These are phyloP conservation scores for Lyophyllum shimeji DNA, from an alignment of 768 basidiomycete genomes.

Conservation along the genomic window DNA sequence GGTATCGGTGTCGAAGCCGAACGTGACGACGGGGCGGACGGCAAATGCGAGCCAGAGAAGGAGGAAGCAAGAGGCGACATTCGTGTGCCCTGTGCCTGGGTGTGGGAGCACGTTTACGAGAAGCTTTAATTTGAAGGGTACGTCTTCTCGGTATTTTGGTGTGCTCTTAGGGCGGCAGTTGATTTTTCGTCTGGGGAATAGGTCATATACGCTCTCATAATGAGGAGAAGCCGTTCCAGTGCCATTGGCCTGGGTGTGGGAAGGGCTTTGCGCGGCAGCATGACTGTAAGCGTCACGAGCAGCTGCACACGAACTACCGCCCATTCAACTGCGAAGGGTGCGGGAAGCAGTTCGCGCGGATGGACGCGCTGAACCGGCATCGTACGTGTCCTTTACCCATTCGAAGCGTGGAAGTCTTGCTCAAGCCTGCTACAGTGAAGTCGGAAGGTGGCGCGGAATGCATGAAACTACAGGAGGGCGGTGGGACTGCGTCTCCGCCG, in stretches of 20 bases:
- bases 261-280: slow-evolving; percentile 95
- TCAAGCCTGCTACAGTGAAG: too few relatives aligned
- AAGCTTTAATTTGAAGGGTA: slow-evolving; percentile 92
- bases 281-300: slow-evolving; percentile 96
- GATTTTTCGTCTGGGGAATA: slow-evolving; percentile 19
- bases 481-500: slow-evolving; percentile 8
- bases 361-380: slow-evolving; percentile 95
- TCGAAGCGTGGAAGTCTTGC: too few relatives aligned
- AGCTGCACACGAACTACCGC: slow-evolving; percentile 88
- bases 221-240: slow-evolving; percentile 93
- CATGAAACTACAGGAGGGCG: slow-evolving; percentile 37
- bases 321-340: slow-evolving; percentile 95
- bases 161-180: not conserved
- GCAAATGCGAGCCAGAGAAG: slow-evolving; percentile 83
- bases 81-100: slow-evolving; percentile 77
- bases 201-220: slow-evolving; percentile 95
- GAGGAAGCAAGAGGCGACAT: slow-evolving; percentile 86
- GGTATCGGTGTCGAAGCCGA: slow-evolving; percentile 55
- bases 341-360: slow-evolving; percentile 87
- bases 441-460: slow-evolving; percentile 86
- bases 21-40: slow-evolving; percentile 90
- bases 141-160: slow-evolving; percentile 15
- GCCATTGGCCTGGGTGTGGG: slow-evolving; percentile 91
- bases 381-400: slow-evolving; percentile 48
- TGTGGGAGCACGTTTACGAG: slow-evolving; percentile 89